Evolutionary conservation across 441 rosid species (phyloP), one percentile per base, ranked within the genome.

Genomic region (Eruca vesicaria): DNA sequence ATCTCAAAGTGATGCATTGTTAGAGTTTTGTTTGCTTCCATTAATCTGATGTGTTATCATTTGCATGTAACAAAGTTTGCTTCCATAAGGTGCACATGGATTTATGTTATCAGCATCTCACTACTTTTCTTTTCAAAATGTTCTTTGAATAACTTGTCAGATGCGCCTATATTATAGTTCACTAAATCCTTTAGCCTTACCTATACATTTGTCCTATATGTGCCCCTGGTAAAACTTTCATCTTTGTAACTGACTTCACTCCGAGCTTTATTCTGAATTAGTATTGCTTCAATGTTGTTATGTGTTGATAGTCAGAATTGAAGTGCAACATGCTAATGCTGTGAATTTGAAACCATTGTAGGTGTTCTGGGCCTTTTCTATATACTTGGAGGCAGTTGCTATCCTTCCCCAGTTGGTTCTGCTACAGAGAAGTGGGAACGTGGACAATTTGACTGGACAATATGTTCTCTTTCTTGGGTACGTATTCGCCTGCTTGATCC

Each of bases 381-480:
- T 94, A 23, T 94, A 94, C 87, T 79, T 94, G 92, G 99, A 94
- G 85, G 96, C 99, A 28, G 84, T 94, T 69, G 99, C 99, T 10
- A 94, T 94, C 72, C 94, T 94, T 87, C 98, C 98, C 32, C 99
- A 92, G 86, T 71, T 94, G 79, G 93, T 94, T 73, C 77, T 94
- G 81, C 90, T 94, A 29, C 99, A 92, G 79, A 71, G 97, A 81
- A 90, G 98, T 66, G 94, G 99, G 66, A 94, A 94, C 77, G 99
- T 94, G 72, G 99, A 94, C 84, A 94, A 94, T 80, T 82, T 92
- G 82, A 89, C 99, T 1, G 99, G 99, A 72, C 98, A 94, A 85
- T 94, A 94, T 84, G 98, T 94, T 66, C 80, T 94, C 85, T 86
- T 94, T 76, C 91, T 94, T 52, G 99, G 99, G 99, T 94, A 86